Percentiles rank a stretch among this genome's conserved stretches.
phyloP scores from a whole-genome alignment of 495 filamentous ascomycete genomes.

The Daldinia childiae region DNA sequence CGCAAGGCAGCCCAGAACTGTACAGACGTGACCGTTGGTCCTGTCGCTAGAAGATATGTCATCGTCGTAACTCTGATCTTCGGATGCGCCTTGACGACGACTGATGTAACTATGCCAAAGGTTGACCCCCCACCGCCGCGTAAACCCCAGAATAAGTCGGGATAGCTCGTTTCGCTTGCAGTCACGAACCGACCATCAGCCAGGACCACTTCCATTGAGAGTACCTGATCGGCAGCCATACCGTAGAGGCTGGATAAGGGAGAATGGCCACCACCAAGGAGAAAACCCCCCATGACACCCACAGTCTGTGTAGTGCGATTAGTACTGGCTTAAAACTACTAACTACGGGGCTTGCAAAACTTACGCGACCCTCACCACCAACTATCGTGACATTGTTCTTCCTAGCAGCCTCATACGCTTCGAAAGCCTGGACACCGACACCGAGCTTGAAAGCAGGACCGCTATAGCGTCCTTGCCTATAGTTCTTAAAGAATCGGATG shows the following conservation, averaged over 20 bases:
- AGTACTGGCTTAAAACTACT: neutral
- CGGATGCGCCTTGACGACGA: conserved; percentile 57
- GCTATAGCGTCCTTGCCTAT: conserved; percentile 50
- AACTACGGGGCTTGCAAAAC: conserved; percentile 2
- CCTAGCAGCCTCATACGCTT: conserved; percentile 57
- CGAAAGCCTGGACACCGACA: conserved; percentile 57
- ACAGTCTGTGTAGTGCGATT: conserved; percentile 49
- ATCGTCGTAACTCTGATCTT: conserved; percentile 53
- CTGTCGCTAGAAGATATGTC: conserved; percentile 46
- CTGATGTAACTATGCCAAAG: conserved; percentile 67
- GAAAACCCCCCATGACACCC: conserved; percentile 61
- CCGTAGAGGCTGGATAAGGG: conserved; percentile 56
- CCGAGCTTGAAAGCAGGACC: conserved; percentile 61
- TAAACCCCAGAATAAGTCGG: conserved; percentile 74
- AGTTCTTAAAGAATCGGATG: conserved; percentile 51
- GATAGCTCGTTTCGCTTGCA: conserved; percentile 56
- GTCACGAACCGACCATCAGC: conserved; percentile 66
- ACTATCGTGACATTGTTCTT: conserved; percentile 52
- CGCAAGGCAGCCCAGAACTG: conserved; percentile 62
- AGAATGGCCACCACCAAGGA: conserved; percentile 65
- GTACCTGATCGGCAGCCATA: conserved; percentile 63
- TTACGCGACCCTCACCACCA: conserved; percentile 59
- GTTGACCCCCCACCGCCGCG: conserved; percentile 67
- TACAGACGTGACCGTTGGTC: conserved; percentile 49
- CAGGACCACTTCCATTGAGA: conserved; percentile 65